Evolutionary conservation across 2,329 filamentous ascomycete genomes (phyloP).

Genomic region (Xylaria sp.): DNA sequence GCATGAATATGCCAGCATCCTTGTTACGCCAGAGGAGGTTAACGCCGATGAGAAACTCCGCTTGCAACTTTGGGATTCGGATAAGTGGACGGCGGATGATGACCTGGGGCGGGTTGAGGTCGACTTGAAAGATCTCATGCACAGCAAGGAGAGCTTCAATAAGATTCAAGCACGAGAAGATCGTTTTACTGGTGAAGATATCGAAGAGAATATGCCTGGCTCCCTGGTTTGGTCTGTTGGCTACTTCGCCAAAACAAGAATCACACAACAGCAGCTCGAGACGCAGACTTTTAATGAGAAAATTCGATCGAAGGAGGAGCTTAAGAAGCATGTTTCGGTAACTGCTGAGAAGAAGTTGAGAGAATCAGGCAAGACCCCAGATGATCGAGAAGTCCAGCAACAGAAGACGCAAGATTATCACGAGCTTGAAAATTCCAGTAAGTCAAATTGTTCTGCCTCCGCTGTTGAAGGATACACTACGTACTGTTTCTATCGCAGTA

Average conservation of each 20-base stretch:
- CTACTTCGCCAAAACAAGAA: slow-evolving; percentile 70
- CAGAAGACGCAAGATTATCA: slow-evolving; percentile 72
- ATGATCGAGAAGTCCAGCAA: slow-evolving; percentile 68
- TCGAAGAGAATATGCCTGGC: slow-evolving; percentile 71
- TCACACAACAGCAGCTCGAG: slow-evolving; percentile 66
- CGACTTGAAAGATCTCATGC: slow-evolving; percentile 69
- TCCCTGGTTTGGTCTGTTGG: slow-evolving; percentile 73
- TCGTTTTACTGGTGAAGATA: slow-evolving; percentile 68
- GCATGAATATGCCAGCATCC: slow-evolving; percentile 72
- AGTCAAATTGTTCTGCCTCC: too few relatives aligned
- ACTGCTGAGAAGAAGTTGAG: slow-evolving; percentile 67
- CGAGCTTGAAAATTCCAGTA: slow-evolving; percentile 59
- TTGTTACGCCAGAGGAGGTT: slow-evolving; percentile 73
- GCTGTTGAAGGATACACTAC: not conserved
- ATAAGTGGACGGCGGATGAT: slow-evolving; percentile 74
- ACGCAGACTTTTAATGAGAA: slow-evolving; percentile 65
- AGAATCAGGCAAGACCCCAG: slow-evolving; percentile 63
- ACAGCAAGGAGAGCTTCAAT: slow-evolving; percentile 61
- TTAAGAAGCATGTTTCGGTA: slow-evolving; percentile 62
- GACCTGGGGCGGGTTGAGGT: slow-evolving; percentile 76
- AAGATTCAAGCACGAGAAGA: slow-evolving; percentile 68
- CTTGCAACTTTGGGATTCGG: slow-evolving; percentile 77
- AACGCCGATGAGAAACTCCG: slow-evolving; percentile 74
- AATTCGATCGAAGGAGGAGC: slow-evolving; percentile 61
- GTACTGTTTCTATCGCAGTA: too few relatives aligned